Evolutionary conservation across 2,329 filamentous ascomycete species (phyloP), one percentile per base, ranked within the genome.

Genomic region (Hypoxylon sp.): DNA sequence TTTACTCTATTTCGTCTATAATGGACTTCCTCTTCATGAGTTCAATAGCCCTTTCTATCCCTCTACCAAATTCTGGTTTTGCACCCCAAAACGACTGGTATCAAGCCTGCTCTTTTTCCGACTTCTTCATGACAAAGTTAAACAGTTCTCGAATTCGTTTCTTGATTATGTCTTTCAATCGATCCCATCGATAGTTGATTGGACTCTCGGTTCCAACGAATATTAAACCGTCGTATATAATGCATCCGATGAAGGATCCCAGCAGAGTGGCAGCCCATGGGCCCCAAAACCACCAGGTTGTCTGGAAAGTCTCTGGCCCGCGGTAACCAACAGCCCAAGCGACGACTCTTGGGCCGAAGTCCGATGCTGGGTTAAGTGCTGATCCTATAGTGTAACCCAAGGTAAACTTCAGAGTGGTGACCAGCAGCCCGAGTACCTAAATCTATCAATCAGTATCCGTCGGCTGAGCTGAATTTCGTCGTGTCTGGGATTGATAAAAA

Each of bases 301-400:
- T 72, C 3, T 63, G 37, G 56, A 77, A 80, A 7, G 77, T 71
- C 23, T 74, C 71, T 1, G 58, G 55, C 1, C 63, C 58, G 6
- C 68, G 68, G 41, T 70, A 71, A 29, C 65, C 70, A 12, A 64
- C 65, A 2, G 48, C 47, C 50, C 54, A 66, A n/a, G 61, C 63
- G 6, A 71, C 53, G n/a, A 71, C 0, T 66, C 65, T 70, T 0
- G 77, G 77, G 1, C 78, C 78, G 37, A 80, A 77, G 30, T 80
- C 78, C 3, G 77, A 77, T 0, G 78, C 79, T 12, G 78, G 78
- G 27, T 79, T 81, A 57, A 80, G 55, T 0, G 78, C 75, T 2
- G 78, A 76, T 2, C 78, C 79, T 5, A 76, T 78, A 45, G 79
- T 80, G 41, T 78, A 78, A 0, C 76, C 78, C 1, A 80, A 57